Evolutionary conservation across 768 basidiomycete genomes (phyloP).

Genomic region (Kwoniella pini): DNA sequence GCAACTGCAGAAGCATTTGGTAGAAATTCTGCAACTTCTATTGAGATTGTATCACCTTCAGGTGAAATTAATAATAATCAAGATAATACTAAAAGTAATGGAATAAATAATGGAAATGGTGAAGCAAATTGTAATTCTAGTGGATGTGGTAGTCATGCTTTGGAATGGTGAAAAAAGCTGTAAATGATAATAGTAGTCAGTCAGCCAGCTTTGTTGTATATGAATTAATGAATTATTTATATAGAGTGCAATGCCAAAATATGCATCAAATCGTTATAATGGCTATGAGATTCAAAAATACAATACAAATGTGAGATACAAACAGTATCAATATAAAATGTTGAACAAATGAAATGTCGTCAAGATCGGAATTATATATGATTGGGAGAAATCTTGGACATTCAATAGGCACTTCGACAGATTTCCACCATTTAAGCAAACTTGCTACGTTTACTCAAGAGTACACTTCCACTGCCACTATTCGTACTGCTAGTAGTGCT

Average conservation of each 20-base stretch:
- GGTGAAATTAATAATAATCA: conserved; percentile 21
- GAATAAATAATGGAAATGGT: not conserved
- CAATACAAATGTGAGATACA: no score
- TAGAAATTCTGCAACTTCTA: conserved; percentile 34
- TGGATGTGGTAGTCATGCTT: conserved; percentile 26
- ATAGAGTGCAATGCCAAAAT: no score
- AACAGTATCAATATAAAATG: no score
- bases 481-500: conserved; percentile 8
- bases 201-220: no score
- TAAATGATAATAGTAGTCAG: no score
- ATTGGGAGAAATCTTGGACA: no score
- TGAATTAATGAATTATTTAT: no score
- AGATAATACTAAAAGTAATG: conserved; percentile 6
- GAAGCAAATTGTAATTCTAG: not conserved
- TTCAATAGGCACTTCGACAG: not conserved
- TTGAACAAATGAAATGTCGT: no score
- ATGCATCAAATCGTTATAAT: no score
- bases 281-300: no score
- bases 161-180: conserved; percentile 30
- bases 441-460: conserved; percentile 6
- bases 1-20: conserved; percentile 43
- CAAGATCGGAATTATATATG: no score
- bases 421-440: not conserved
- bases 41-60: conserved; percentile 37
- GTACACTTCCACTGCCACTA: conserved; percentile 3